Percentiles rank a stretch among this genome's conserved stretches.
These are phyloP conservation scores for Pseudopithomyces maydicus DNA, from an alignment of 2,329 filamentous ascomycete species.

Conservation along the genomic window DNA sequence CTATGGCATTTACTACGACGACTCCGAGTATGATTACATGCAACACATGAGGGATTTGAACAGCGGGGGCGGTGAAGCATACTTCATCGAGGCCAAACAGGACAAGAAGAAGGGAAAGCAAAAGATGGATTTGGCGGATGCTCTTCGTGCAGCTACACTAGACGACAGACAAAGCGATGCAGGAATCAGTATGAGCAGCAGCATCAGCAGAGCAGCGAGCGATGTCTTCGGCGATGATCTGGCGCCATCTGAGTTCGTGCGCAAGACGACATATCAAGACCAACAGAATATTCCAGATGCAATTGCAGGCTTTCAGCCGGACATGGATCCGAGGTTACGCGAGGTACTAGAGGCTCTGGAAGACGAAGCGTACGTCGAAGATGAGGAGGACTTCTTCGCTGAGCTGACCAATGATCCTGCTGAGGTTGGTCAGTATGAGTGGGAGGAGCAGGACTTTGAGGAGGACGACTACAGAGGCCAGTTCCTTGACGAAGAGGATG, in stretches of 20 bases:
- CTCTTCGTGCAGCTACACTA: slow-evolving; percentile 62
- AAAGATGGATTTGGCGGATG: slow-evolving; percentile 82
- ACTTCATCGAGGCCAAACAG: slow-evolving; percentile 79
- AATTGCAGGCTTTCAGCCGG: slow-evolving; percentile 91
- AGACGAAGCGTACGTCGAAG: slow-evolving; percentile 91
- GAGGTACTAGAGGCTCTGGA: slow-evolving; percentile 93
- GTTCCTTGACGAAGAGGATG: slow-evolving; percentile 65
- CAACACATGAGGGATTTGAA: slow-evolving; percentile 92
- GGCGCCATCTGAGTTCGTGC: slow-evolving; percentile 78
- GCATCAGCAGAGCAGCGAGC: slow-evolving; percentile 45
- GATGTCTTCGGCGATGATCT: slow-evolving; percentile 75
- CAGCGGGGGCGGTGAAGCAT: slow-evolving; percentile 66
- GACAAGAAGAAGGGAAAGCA: slow-evolving; percentile 74
- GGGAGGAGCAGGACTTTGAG: slow-evolving; percentile 64
- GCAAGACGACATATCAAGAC: slow-evolving; percentile 80
- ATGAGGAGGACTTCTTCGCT: slow-evolving; percentile 82
- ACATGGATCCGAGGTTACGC: slow-evolving; percentile 92
- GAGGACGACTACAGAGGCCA: slow-evolving; percentile 48
- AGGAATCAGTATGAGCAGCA: slow-evolving; percentile 50
- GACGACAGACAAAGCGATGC: slow-evolving; percentile 49
- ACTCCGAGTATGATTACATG: slow-evolving; percentile 98
- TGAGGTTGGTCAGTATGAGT: slow-evolving; percentile 80
- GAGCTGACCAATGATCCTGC: slow-evolving; percentile 70
- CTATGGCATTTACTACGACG: slow-evolving; percentile 92
- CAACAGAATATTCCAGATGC: slow-evolving; percentile 92